Conservation (phyloP, 1,284 basidiomycete genomes). For the Cryptococcus sp. region DNA sequence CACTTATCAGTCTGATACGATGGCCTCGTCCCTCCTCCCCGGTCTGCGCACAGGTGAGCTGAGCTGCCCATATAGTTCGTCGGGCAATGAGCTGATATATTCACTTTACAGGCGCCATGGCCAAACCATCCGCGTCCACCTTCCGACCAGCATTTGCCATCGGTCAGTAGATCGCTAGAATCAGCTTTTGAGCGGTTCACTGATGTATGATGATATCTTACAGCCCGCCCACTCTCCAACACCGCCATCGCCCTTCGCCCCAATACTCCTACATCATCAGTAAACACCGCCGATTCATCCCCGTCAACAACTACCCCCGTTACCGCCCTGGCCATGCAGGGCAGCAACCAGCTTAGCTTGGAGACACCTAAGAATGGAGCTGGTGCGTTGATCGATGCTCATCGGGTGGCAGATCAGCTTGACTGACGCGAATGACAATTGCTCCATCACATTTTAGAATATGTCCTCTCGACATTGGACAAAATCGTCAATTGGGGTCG, state of each 20-base stretch:
- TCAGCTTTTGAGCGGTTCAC: not conserved
- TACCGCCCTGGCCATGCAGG: slow-evolving; percentile 63
- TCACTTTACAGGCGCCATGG: slow-evolving; percentile 21
- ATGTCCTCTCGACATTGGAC: slow-evolving; percentile 93
- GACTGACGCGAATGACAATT: too few relatives aligned
- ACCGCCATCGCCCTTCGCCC: slow-evolving; percentile 35
- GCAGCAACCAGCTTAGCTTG: slow-evolving; percentile 79
- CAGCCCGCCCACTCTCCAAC: slow-evolving; percentile 40
- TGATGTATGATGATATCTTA: not conserved
- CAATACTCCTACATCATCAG: slow-evolving; percentile 30
- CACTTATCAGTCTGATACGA: slow-evolving; percentile 11
- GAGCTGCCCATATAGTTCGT: not conserved
- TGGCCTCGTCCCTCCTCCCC: slow-evolving; percentile 36
- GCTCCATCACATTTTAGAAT: slow-evolving; percentile 62
- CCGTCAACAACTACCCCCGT: slow-evolving; percentile 48
- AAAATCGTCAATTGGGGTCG: slow-evolving; percentile 98
- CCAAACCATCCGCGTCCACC: slow-evolving; percentile 37
- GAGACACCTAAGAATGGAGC: slow-evolving; percentile 87
- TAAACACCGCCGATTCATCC: slow-evolving; percentile 30
- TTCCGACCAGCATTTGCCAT: slow-evolving; percentile 42
- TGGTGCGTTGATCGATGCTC: slow-evolving; percentile 59
- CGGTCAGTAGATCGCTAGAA: slow-evolving; percentile 22
- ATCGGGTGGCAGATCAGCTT: not conserved
- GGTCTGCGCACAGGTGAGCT: slow-evolving; percentile 39
- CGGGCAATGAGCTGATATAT: slow-evolving; percentile 6